These are phyloP conservation scores for Plasmodium gaboni DNA, from an alignment of 169 alveolate species.

Conservation along the genomic window DNA sequence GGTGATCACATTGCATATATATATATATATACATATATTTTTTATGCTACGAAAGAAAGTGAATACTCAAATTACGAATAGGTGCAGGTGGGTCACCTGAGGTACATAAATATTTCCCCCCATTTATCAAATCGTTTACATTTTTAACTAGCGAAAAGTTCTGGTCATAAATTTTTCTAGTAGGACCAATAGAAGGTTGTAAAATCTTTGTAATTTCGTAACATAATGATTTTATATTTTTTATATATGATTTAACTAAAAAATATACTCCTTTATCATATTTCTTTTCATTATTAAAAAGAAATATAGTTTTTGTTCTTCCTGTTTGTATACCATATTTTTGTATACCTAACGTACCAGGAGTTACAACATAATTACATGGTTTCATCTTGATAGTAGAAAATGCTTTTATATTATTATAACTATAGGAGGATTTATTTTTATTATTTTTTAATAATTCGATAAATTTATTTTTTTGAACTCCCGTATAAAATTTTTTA, in stretches of 20 bases:
- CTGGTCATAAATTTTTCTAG: conserved; percentile 90
- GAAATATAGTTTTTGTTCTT: conserved; percentile 90
- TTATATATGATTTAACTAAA: conserved; percentile 86
- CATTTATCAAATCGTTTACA: conserved; percentile 89
- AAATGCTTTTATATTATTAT: background rate
- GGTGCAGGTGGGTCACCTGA: conserved; percentile 91
- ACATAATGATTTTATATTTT: conserved; percentile 83
- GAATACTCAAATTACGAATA: conserved; percentile 79
- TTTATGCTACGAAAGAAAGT: conserved; percentile 68
- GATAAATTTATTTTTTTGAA: conserved; percentile 90
- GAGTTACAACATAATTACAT: conserved; percentile 76
- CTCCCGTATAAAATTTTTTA: conserved; percentile 85
- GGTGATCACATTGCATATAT: background rate
- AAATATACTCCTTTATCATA: conserved; percentile 90
- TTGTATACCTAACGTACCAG: conserved; percentile 89
- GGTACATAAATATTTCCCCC: conserved; percentile 91
- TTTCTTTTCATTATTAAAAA: conserved; percentile 92
- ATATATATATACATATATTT: background rate
- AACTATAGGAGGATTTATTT: no score
- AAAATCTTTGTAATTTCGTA: conserved; percentile 87
- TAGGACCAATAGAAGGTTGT: conserved; percentile 89
- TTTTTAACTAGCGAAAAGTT: conserved; percentile 83
- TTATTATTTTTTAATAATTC: conserved; percentile 81
- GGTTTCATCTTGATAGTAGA: conserved; percentile 52
- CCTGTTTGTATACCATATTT: conserved; percentile 89